Evolutionary conservation across 106 monocot genomes (phyloP).

Genomic region (Dioscorea dumetorum): DNA sequence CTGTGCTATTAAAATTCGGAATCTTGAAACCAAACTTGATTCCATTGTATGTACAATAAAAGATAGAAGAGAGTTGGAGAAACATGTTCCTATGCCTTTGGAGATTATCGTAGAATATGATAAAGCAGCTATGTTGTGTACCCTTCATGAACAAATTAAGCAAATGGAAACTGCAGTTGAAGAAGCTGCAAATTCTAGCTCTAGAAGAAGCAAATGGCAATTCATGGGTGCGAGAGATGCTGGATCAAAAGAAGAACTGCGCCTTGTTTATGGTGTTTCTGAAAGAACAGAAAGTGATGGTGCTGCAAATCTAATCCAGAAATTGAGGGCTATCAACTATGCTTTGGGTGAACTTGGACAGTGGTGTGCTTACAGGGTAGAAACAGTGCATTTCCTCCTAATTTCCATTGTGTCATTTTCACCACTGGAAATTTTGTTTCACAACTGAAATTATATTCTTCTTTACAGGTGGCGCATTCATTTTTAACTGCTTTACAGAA

Average conservation of each 20-base stretch:
- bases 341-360: conserved; percentile 94
- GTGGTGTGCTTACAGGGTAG: conserved; percentile 98
- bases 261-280: conserved; percentile 94
- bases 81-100: conserved; percentile 91
- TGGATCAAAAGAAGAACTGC: conserved; percentile 89
- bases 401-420: no score
- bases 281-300: conserved; percentile 99
- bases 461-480: conserved; percentile 76
- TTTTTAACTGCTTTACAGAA: conserved; percentile 94
- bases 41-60: conserved; percentile 97
- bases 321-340: conserved; percentile 92
- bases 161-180: conserved; percentile 85
- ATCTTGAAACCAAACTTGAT: conserved; percentile 96
- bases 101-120: conserved; percentile 84
- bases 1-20: conserved; percentile 96
- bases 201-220: conserved; percentile 95
- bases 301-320: conserved; percentile 93
- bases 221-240: conserved; percentile 99
- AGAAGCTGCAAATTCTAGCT: conserved; percentile 74
- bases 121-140: conserved; percentile 77
- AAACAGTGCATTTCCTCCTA: no score
- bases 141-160: conserved; percentile 88
- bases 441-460: background rate
- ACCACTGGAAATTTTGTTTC: no score
- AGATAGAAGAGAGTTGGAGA: conserved; percentile 88